Percentiles rank a stretch among this genome's conserved stretches.
phyloP scores from a whole-genome alignment of 2,329 filamentous ascomycete species.

The Penicillium nordicum region DNA sequence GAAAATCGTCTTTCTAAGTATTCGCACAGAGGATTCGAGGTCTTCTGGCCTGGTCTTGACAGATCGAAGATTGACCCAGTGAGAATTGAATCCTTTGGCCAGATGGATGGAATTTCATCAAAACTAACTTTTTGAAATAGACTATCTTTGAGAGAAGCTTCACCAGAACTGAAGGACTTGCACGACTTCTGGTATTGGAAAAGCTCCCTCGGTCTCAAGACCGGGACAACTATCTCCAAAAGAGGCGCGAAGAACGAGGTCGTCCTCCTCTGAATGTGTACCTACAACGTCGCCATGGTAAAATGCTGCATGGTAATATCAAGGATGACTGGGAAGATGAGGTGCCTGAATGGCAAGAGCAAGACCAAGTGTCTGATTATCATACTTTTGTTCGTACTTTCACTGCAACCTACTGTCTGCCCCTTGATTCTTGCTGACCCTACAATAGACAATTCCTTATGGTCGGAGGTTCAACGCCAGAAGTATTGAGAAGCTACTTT shows the following conservation, averaged over 20 bases:
- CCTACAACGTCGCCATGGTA: conserved; percentile 36
- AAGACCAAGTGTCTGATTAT: conserved; percentile 74
- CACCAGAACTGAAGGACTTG: conserved; percentile 69
- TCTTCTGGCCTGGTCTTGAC: conserved; percentile 73
- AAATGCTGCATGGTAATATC: conserved; percentile 62
- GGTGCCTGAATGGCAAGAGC: conserved; percentile 75
- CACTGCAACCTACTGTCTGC: neutral
- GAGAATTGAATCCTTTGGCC: neutral
- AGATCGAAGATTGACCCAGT: conserved; percentile 70
- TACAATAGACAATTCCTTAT: conserved; percentile 36
- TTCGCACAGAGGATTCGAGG: conserved; percentile 77
- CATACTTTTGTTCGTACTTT: conserved; percentile 69
- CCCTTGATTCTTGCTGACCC: conserved; percentile 47
- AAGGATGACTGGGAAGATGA: conserved; percentile 77
- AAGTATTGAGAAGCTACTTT: conserved; percentile 75
- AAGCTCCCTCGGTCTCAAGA: conserved; percentile 67
- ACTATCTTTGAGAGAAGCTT: conserved; percentile 86
- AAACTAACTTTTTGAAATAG: neutral
- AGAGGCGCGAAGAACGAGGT: conserved; percentile 68
- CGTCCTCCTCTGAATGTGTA: conserved; percentile 55
- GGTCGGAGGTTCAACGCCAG: conserved; percentile 37
- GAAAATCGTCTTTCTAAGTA: conserved; percentile 86
- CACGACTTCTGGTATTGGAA: conserved; percentile 75
- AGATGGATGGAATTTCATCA: too few relatives aligned
- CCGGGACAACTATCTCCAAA: conserved; percentile 66